phyloP scores from a whole-genome alignment of 345 rosid species.

The Bruguiera gymnorhiza region DNA sequence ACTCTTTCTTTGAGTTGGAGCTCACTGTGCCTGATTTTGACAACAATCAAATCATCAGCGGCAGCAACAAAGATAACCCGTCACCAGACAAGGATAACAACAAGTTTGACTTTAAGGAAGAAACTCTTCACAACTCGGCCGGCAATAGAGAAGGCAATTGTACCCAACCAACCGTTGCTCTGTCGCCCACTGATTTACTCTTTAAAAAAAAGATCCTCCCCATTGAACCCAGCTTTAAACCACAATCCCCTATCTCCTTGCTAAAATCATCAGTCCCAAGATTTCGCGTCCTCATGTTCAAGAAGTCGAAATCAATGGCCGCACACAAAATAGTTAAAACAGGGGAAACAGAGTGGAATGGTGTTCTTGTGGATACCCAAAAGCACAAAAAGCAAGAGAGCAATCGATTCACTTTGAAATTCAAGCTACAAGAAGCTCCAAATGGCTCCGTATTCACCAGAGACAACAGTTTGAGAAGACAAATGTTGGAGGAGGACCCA shows the following conservation, averaged over 20 bases:
- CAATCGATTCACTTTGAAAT: slow-evolving; percentile 39
- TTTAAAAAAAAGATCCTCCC: slow-evolving; percentile 76
- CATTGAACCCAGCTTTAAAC: slow-evolving; percentile 46
- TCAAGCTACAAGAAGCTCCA: slow-evolving; percentile 40
- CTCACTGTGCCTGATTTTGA: slow-evolving; percentile 51
- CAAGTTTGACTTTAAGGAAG: slow-evolving; percentile 21
- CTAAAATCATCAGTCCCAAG: slow-evolving; percentile 70
- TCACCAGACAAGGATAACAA: slow-evolving; percentile 15
- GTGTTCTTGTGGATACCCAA: slow-evolving; percentile 10
- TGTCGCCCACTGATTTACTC: slow-evolving; percentile 34
- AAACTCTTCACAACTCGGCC: slow-evolving; percentile 10
- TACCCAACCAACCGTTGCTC: slow-evolving; percentile 24
- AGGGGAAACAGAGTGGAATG: slow-evolving; percentile 18
- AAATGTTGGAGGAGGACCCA: slow-evolving; percentile 14
- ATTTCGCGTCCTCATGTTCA: slow-evolving; percentile 52
- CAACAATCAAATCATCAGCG: slow-evolving; percentile 14
- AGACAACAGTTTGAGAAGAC: slow-evolving; percentile 32
- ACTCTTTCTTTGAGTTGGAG: slow-evolving; percentile 84
- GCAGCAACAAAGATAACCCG: not conserved
- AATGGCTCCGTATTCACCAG: slow-evolving; percentile 30
- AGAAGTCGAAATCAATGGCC: slow-evolving; percentile 49
- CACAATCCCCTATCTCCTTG: slow-evolving; percentile 58
- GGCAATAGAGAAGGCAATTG: slow-evolving; percentile 19
- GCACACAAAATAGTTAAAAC: slow-evolving; percentile 20
- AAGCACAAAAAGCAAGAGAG: slow-evolving; percentile 26